Percentiles rank a stretch among this genome's conserved stretches.
Conservation (phyloP, 2,329 filamentous ascomycete species). For the Dothistroma pini region DNA sequence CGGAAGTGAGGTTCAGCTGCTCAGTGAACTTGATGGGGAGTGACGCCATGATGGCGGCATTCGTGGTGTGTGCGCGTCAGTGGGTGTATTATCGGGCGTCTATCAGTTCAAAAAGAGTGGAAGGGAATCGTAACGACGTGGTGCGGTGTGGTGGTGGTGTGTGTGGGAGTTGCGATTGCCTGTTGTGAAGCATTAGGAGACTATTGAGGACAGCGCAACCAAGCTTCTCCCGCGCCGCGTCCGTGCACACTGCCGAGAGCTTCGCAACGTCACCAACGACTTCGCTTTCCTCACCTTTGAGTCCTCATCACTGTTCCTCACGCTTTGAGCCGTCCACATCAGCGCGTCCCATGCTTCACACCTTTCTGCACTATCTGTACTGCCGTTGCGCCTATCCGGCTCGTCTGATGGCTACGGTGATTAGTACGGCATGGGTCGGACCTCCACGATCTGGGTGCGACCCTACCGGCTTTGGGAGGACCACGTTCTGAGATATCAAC, state of each 20-base stretch:
- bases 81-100: constrained; percentile 6
- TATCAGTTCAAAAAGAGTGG: constrained; percentile 28
- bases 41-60: constrained; percentile 53
- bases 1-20: constrained; percentile 64
- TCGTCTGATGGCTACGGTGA: too few relatives aligned
- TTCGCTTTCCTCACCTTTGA: too few relatives aligned
- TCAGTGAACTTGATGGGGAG: constrained; percentile 92
- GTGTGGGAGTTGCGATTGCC: constrained; percentile 5
- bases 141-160: constrained; percentile 8
- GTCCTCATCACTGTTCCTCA: too few relatives aligned
- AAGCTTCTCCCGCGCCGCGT: background rate
- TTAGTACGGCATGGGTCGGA: too few relatives aligned
- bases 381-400: background rate
- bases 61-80: constrained; percentile 25
- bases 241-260: background rate
- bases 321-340: background rate
- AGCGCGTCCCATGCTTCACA: background rate
- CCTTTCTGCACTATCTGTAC: background rate
- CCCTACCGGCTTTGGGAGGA: too few relatives aligned
- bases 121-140: constrained; percentile 34
- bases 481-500: too few relatives aligned
- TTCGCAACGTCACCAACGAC: background rate
- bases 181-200: background rate
- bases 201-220: background rate
- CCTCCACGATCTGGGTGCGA: too few relatives aligned